Conservation (phyloP, 345 rosid species). For the Populus pruinosa region DNA sequence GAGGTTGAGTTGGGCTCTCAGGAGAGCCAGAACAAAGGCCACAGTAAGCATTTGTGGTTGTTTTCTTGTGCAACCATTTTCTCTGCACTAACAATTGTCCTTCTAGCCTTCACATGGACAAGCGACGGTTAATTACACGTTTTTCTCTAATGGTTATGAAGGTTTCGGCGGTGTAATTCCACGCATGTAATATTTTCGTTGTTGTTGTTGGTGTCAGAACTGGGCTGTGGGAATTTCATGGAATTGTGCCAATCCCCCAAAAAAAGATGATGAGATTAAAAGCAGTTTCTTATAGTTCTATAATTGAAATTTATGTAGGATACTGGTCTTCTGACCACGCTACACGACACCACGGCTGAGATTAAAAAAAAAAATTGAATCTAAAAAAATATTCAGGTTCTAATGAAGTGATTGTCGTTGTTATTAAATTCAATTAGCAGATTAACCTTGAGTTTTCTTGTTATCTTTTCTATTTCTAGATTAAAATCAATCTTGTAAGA, state of each 20-base stretch:
- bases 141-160: background rate
- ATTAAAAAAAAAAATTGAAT: no score
- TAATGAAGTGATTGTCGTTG: no score
- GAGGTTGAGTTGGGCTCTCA: constrained; percentile 52
- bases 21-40: constrained; percentile 38
- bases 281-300: background rate
- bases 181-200: background rate
- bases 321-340: no score
- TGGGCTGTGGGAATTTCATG: background rate
- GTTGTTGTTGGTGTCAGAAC: background rate
- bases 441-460: no score
- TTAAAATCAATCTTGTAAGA: no score
- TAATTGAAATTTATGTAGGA: no score
- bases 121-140: constrained; percentile 54
- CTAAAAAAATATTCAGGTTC: no score
- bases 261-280: background rate
- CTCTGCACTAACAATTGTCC: constrained; percentile 52
- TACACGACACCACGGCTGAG: no score
- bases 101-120: constrained; percentile 74
- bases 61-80: constrained; percentile 58
- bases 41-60: constrained; percentile 48
- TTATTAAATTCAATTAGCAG: no score
- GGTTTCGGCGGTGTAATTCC: background rate
- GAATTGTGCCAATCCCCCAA: background rate
- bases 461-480: no score